A percentile compares a stretch with the other conserved stretches of the same genome.
These are phyloP conservation scores for Xylaria curta DNA, from an alignment of 495 filamentous ascomycete species.

Conservation along the genomic window DNA sequence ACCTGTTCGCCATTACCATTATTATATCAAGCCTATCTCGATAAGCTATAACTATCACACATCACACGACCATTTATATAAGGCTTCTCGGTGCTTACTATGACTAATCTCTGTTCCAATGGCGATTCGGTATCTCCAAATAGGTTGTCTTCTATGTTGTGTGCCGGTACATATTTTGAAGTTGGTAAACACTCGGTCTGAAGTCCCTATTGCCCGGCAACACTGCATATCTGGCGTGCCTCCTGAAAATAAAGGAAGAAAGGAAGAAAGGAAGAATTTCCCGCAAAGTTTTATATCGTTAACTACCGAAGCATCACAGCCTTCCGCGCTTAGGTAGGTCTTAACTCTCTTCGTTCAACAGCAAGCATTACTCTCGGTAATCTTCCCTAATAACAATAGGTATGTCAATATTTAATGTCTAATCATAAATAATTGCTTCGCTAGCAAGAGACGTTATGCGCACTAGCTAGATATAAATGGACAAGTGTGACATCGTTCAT, in stretches of 20 bases:
- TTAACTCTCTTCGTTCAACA: neutral
- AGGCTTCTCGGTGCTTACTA: neutral
- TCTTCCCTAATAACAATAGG: no score
- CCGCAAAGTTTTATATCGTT: neutral
- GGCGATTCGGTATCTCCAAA: neutral
- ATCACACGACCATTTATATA: neutral
- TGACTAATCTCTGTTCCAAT: neutral
- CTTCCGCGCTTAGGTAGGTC: neutral
- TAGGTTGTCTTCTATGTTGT: neutral
- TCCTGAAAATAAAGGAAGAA: no score
- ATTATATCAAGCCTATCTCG: neutral
- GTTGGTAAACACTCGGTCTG: neutral
- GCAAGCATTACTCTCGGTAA: neutral
- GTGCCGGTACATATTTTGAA: neutral
- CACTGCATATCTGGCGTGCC: neutral
- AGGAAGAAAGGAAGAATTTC: no score
- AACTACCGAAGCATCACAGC: neutral
- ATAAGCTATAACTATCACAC: neutral
- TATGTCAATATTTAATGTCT: no score
- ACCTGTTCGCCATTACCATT: neutral
- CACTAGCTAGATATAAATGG: neutral
- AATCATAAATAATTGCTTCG: neutral
- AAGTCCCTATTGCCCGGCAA: neutral
- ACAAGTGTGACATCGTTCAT: neutral
- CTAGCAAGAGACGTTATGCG: neutral